phyloP scores from a whole-genome alignment of 495 filamentous ascomycete genomes.

The Lophiostoma macrostomum region DNA sequence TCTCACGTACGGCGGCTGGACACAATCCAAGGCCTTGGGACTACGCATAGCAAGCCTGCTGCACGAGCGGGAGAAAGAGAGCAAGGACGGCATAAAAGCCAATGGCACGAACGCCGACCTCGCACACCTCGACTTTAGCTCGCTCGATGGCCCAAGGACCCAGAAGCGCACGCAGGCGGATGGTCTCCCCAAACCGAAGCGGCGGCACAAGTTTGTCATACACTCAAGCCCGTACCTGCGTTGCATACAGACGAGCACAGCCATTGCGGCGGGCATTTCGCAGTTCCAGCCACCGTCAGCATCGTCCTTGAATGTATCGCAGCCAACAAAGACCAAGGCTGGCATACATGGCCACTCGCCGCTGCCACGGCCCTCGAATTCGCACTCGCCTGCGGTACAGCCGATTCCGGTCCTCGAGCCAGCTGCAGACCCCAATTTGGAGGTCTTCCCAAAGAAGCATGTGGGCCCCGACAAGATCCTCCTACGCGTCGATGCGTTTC shows the following conservation, averaged over 20 bases:
- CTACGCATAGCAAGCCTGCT: constrained; percentile 74
- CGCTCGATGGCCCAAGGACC: not conserved
- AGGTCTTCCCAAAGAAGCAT: constrained; percentile 9
- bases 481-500: constrained; percentile 82
- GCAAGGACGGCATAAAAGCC: not conserved
- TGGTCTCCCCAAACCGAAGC: constrained; percentile 19
- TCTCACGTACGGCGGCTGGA: constrained; percentile 92
- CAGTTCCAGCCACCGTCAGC: constrained; percentile 48
- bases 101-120: constrained; percentile 20
- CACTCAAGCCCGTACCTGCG: constrained; percentile 90
- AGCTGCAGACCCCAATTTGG: constrained; percentile 11
- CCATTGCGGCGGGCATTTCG: constrained; percentile 82
- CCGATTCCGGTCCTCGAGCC: constrained; percentile 23
- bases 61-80: constrained; percentile 44
- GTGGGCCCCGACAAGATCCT: constrained; percentile 47
- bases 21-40: constrained; percentile 75
- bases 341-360: constrained; percentile 18
- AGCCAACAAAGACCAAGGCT: constrained; percentile 5
- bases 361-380: constrained; percentile 2
- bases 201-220: constrained; percentile 74
- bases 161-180: not conserved
- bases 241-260: constrained; percentile 89
- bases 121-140: constrained; percentile 5
- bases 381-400: constrained; percentile 23
- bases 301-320: constrained; percentile 8